Base-by-base conservation (phyloP, 202 grass and related monocot genomes). In the Elaeis oleifera region DNA sequence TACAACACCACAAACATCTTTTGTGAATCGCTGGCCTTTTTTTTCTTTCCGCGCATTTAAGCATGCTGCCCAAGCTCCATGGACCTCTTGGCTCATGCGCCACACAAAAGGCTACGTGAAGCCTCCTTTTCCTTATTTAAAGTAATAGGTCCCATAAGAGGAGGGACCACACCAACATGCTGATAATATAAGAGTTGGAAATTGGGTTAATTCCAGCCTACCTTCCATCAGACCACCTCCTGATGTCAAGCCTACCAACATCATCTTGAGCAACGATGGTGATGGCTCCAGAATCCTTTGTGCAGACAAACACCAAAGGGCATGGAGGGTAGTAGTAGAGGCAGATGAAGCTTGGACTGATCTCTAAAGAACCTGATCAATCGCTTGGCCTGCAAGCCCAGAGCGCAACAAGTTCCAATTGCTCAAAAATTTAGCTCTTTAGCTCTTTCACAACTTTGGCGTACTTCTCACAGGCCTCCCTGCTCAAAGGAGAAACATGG, bases 311-410 rank as follows among this genome's bases (percentile, higher is more conserved):
- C 20, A 20, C 20, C 20, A 20, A 20, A 7, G 90, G 80, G 63
- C 90, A 95, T 5, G 85, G 83, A 7, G 90, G 90, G 53, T 95
- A 95, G 80, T 95, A 80, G 25, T 95, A 90, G 1, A 95, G 83
- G 21, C 85, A 64, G 31, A 95, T 59, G 77, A 86, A 81, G 3
- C 73, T 66, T 20, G 6, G 71, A 82, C 52, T 83, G 80, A 28
- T 81, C 71, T 48, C 66, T 39, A 73, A 95, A 95, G 78, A 84
- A 95, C 53, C 67, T 56, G 39, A 77, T 52, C 25, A 95, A 49
- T 16, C 86, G 27, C 60, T 87, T 79, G 1, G 74, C 59, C 4
- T 16, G 50, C 39, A 95, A 73, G 31, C 64, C 70, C 29, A 95
- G 83, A 77, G 75, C 6, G 90, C 72, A 28, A 95, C 84, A 52